phyloP scores from a whole-genome alignment of 257 asterid species.

The Scutellaria barbata region DNA sequence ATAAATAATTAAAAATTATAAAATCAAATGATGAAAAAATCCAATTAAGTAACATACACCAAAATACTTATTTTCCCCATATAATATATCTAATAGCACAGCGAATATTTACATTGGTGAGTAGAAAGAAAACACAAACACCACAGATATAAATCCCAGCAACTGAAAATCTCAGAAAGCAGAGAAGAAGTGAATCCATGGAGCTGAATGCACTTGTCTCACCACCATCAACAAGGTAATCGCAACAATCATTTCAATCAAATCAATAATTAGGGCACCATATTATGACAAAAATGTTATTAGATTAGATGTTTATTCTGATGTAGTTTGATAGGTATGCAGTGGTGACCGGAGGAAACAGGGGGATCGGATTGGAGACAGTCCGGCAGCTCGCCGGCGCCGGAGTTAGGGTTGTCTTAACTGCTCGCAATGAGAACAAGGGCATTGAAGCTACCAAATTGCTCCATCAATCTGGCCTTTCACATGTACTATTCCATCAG shows the following conservation, averaged over 20 bases:
- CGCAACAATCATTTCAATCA: not conserved
- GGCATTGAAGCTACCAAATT: constrained; percentile 55
- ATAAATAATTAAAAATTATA: too few species aligned
- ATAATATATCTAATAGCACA: too few species aligned
- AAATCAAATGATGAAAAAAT: too few species aligned
- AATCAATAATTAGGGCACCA: too few species aligned
- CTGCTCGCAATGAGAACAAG: constrained; percentile 67
- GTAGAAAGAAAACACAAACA: too few species aligned
- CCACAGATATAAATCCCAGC: too few species aligned
- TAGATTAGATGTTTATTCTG: too few species aligned
- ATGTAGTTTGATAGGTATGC: constrained; percentile 50
- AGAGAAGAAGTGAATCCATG: not conserved
- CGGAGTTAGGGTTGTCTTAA: constrained; percentile 65
- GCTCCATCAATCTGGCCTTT: constrained; percentile 60
- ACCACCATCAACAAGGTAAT: constrained; percentile 33
- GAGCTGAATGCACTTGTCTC: not conserved
- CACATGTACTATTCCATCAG: constrained; percentile 73
- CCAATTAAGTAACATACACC: too few species aligned
- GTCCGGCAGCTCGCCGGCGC: constrained; percentile 69
- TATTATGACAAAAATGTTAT: too few species aligned
- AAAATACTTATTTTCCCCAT: too few species aligned
- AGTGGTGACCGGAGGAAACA: constrained; percentile 87
- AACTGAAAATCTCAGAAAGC: too few species aligned
- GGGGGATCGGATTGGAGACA: constrained; percentile 82
- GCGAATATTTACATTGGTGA: too few species aligned